Evolutionary conservation across 176 grass and related monocot genomes (phyloP), one percentile per base, ranked within the genome.

Genomic region (Lolium perenne): DNA sequence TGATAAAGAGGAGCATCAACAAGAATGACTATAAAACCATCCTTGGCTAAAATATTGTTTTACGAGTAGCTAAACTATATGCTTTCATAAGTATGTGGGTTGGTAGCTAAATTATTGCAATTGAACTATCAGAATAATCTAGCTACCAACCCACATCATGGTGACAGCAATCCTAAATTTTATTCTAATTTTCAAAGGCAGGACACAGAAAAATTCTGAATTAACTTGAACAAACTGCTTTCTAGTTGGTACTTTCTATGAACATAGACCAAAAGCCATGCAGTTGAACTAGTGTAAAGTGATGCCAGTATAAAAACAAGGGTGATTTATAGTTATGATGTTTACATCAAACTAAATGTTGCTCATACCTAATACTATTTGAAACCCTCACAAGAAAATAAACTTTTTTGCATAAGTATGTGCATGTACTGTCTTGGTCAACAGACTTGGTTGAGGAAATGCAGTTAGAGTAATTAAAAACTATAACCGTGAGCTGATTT

Each of bases 221-320:
- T 83, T 77, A n/a, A 22, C 74, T 54, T 35, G 40, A 21, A 21
- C 12, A 73, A 72, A 78, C 63, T 71, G 11, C n/a, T 78, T 71
- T 77, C 76, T 80, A 71, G 64, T 83, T n/a, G 40, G 50, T 29
- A 82, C 74, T 61, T 60, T 21, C 49, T 74, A 67, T 64, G 61
- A 60, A 68, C n/a, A 77, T 43, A 6, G 8, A 12, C 10, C 15
- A 78, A 47, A 71, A 10, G 3, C 43, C 54, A 61, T 64, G 25
- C 16, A 57, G 47, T 23, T 47, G 75, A 48, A 84, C 38, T 84
- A 83, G 53, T 21, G 25, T 83, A 35, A 74, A 32, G 20, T 10
- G 41, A 43, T 43, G 41, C 0, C 4, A 43, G 41, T 43, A 84
- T 56, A 50, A 62, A 78, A 63, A 29, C 62, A 10, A 58, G 49